Conservation (phyloP, 331 rosid species). For the Quercus tomentella region DNA sequence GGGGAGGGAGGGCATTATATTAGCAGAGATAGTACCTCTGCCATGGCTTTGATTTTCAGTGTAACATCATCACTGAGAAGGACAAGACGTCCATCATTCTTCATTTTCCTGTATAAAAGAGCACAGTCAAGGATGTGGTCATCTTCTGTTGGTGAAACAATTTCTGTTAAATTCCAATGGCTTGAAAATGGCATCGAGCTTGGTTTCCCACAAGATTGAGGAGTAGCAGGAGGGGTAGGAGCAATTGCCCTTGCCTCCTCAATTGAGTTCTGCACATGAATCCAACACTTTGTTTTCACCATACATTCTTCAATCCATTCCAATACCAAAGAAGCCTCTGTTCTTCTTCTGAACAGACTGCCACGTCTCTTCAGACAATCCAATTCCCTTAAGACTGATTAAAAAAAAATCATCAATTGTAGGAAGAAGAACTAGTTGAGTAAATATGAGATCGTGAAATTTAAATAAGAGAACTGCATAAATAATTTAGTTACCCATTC, state of each 20-base stretch:
- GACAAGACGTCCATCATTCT: slow-evolving; percentile 46
- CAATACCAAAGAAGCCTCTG: slow-evolving; percentile 61
- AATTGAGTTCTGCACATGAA: slow-evolving; percentile 68
- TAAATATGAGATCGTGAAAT: background rate
- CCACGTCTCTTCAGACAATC: slow-evolving; percentile 43
- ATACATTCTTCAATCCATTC: slow-evolving; percentile 77
- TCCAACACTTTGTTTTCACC: slow-evolving; percentile 67
- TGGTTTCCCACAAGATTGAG: slow-evolving; percentile 29
- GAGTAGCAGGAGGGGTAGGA: slow-evolving; percentile 59
- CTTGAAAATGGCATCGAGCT: slow-evolving; percentile 18
- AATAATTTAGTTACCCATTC: slow-evolving; percentile 53
- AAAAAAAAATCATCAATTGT: slow-evolving; percentile 1
- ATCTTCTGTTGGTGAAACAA: slow-evolving; percentile 55
- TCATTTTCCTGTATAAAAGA: slow-evolving; percentile 39
- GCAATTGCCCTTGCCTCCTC: slow-evolving; percentile 48
- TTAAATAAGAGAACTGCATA: background rate
- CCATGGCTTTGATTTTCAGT: slow-evolving; percentile 86
- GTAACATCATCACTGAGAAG: slow-evolving; percentile 62
- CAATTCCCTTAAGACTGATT: slow-evolving; percentile 67
- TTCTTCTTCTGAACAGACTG: slow-evolving; percentile 50
- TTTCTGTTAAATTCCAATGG: slow-evolving; percentile 23
- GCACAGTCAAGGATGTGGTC: slow-evolving; percentile 73
- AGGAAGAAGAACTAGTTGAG: background rate
- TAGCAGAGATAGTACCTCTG: slow-evolving; percentile 46
- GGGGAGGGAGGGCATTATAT: background rate